phyloP scores from a whole-genome alignment of 1,284 basidiomycete species.

The Leccinum pseudoinsigne region DNA sequence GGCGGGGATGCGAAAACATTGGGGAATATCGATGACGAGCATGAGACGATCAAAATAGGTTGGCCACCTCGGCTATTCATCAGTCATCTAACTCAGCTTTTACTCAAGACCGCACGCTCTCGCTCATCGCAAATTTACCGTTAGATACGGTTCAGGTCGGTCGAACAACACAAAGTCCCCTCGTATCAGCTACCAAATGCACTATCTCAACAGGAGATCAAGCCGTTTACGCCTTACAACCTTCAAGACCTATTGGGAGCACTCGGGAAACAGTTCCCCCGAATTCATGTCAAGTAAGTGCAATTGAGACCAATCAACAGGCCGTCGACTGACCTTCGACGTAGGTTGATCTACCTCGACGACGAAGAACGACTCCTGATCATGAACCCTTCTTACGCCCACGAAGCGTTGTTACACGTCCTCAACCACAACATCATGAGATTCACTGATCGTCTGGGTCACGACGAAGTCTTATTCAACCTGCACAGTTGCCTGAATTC shows the following conservation, averaged over 20 bases:
- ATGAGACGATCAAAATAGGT: too few relatives aligned
- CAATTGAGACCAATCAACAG: too few relatives aligned
- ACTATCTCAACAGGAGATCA: too few relatives aligned
- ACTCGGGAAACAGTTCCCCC: too few relatives aligned
- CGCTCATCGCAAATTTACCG: neutral
- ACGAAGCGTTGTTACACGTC: neutral
- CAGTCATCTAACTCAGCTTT: neutral
- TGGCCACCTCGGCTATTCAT: too few relatives aligned
- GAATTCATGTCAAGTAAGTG: too few relatives aligned
- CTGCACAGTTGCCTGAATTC: neutral
- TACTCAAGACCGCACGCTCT: neutral
- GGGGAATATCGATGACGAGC: too few relatives aligned
- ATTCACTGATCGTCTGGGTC: neutral
- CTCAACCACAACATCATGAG: neutral
- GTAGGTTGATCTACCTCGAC: neutral
- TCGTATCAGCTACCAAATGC: too few relatives aligned
- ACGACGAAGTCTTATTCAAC: neutral
- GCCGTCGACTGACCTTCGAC: too few relatives aligned
- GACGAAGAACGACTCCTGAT: neutral
- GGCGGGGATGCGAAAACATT: too few relatives aligned
- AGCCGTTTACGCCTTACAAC: too few relatives aligned
- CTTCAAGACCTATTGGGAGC: too few relatives aligned
- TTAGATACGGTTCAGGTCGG: neutral
- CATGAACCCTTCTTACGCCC: neutral
- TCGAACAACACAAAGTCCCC: neutral